phyloP scores from a whole-genome alignment of 768 basidiomycete species.

The Russula emetica region DNA sequence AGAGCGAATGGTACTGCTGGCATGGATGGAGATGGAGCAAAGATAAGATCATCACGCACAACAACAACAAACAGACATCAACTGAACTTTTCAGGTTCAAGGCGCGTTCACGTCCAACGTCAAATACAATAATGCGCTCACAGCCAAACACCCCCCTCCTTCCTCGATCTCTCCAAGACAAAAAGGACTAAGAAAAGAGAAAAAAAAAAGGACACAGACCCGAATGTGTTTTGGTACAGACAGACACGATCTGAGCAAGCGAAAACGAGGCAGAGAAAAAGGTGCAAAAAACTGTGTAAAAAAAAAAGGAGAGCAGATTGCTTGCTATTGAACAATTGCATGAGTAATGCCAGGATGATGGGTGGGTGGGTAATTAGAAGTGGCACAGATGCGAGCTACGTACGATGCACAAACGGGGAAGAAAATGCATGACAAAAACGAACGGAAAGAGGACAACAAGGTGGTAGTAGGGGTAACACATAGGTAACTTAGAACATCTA shows the following conservation, averaged over 20 bases:
- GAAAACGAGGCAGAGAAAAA: not conserved
- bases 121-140: slow-evolving; percentile 4
- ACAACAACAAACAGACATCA: not conserved
- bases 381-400: slow-evolving; percentile 26
- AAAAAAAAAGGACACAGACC: not conserved
- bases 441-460: not conserved
- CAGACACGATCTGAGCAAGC: slow-evolving; percentile 10
- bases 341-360: slow-evolving; percentile 22
- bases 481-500: not conserved
- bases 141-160: not conserved
- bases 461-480: not conserved
- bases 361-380: slow-evolving; percentile 16
- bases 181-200: not conserved
- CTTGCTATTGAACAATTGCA: slow-evolving; percentile 27
- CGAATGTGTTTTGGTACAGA: not conserved
- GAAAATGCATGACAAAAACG: slow-evolving; percentile 17
- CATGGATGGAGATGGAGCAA: slow-evolving; percentile 37
- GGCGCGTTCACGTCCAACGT: too few relatives aligned
- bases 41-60: not conserved
- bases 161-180: not conserved
- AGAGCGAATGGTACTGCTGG: slow-evolving; percentile 49
- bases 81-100: not conserved
- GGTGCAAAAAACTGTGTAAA: not conserved
- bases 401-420: slow-evolving; percentile 17
- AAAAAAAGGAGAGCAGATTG: slow-evolving; percentile 12